Evolutionary conservation across 495 filamentous ascomycete species (phyloP).

Genomic region (Baudoinia panamericana): DNA sequence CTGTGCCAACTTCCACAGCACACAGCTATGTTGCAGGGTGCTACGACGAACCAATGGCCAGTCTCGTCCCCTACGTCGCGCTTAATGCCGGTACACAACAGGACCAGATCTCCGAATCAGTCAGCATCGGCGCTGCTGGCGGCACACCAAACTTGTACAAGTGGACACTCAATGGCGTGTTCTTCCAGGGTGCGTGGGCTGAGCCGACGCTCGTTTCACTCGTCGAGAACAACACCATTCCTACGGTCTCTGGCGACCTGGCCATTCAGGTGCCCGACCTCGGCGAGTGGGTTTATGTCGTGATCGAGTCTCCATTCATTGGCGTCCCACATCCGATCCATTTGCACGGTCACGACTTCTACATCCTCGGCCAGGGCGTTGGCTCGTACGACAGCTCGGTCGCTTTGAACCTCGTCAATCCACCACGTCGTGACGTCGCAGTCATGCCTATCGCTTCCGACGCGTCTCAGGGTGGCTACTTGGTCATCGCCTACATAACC

Average conservation of each 20-base stretch:
- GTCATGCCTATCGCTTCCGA: slow-evolving; percentile 14
- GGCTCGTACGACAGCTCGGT: slow-evolving; percentile 12
- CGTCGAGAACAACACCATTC: slow-evolving; percentile 20
- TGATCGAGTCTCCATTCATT: slow-evolving; percentile 26
- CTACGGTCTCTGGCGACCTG: slow-evolving; percentile 22
- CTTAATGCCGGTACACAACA: slow-evolving; percentile 17
- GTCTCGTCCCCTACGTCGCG: slow-evolving; percentile 20
- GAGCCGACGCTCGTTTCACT: slow-evolving; percentile 26
- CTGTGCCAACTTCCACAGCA: slow-evolving; percentile 22
- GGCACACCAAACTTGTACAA: slow-evolving; percentile 25
- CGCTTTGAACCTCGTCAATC: slow-evolving; percentile 21
- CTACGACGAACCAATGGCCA: slow-evolving; percentile 27
- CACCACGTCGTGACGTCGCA: slow-evolving; percentile 25
- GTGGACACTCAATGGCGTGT: slow-evolving; percentile 28
- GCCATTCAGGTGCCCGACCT: slow-evolving; percentile 25
- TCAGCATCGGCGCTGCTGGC: slow-evolving; percentile 19
- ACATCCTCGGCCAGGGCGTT: slow-evolving; percentile 19
- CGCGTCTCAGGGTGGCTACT: slow-evolving; percentile 13
- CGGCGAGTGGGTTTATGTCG: slow-evolving; percentile 28
- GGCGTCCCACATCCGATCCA: slow-evolving; percentile 26
- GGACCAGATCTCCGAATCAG: slow-evolving; percentile 14
- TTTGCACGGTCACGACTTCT: slow-evolving; percentile 28
- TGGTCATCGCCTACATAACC: slow-evolving; percentile 24
- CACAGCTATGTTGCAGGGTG: slow-evolving; percentile 28
- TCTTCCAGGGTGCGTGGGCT: slow-evolving; percentile 24